Conservation (phyloP, 2,329 filamentous ascomycete genomes). For the Hypoxylon rubiginosum region DNA sequence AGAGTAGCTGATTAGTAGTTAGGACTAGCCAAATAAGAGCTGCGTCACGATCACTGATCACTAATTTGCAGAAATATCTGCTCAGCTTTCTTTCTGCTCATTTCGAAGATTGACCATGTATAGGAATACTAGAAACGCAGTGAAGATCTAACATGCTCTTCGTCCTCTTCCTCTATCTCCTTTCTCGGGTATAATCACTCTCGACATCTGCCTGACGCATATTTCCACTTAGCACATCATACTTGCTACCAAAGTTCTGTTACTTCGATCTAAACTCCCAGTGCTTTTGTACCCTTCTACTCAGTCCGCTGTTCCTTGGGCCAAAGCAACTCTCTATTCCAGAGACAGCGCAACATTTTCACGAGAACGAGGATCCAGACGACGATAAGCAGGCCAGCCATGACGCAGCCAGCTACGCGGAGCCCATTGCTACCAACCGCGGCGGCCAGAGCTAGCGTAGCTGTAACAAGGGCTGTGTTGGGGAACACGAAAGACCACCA, state of each 20-base stretch:
- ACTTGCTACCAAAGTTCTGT: not conserved
- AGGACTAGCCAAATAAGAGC: not conserved
- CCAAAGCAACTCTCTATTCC: slow-evolving; percentile 78
- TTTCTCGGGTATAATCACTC: slow-evolving; percentile 12
- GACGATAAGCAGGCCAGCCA: slow-evolving; percentile 74
- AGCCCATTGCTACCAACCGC: slow-evolving; percentile 72
- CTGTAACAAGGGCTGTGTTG: slow-evolving; percentile 81
- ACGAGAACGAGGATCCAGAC: slow-evolving; percentile 77
- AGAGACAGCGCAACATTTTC: slow-evolving; percentile 79
- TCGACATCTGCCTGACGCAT: not conserved
- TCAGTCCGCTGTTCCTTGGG: slow-evolving; percentile 69
- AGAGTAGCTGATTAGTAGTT: slow-evolving; percentile 40
- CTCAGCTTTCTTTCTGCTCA: not conserved
- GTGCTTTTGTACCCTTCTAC: not conserved
- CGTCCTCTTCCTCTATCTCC: not conserved
- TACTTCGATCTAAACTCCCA: not conserved
- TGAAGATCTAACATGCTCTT: not conserved
- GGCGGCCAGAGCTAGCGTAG: slow-evolving; percentile 77
- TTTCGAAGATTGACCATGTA: not conserved
- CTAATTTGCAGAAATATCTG: not conserved
- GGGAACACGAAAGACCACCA: slow-evolving; percentile 89
- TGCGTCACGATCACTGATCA: not conserved
- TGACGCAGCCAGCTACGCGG: slow-evolving; percentile 74
- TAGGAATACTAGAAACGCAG: not conserved
- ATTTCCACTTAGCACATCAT: not conserved